Conservation (phyloP, 257 asterid species). For the Dorcoceras hygrometricum region DNA sequence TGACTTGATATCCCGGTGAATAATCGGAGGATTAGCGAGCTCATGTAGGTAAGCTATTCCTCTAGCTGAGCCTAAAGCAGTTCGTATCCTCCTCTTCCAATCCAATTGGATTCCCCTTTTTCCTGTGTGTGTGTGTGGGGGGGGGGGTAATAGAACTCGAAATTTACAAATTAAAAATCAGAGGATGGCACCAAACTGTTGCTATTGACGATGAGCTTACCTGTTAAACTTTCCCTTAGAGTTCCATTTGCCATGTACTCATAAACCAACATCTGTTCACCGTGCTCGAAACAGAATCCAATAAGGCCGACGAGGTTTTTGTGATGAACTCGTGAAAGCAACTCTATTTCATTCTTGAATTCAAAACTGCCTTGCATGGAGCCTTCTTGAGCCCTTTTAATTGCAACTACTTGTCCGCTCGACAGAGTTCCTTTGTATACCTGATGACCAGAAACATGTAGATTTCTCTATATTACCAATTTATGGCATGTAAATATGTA, state of each 20-base stretch:
- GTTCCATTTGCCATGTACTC: conserved; percentile 92
- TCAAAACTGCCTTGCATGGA: conserved; percentile 86
- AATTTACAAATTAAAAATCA: conserved; percentile 2
- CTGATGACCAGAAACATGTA: conserved; percentile 32
- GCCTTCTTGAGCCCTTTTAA: conserved; percentile 81
- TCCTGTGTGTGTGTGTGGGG: conserved; percentile 56
- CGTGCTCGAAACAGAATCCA: conserved; percentile 93
- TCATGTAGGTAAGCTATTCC: conserved; percentile 92
- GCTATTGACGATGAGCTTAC: conserved; percentile 29
- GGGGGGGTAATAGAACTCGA: conserved; percentile 10
- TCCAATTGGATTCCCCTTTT: conserved; percentile 68
- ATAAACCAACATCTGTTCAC: conserved; percentile 85
- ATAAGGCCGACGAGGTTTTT: conserved; percentile 89
- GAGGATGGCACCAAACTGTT: background rate
- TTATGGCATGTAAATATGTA: background rate
- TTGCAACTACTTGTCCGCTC: conserved; percentile 71
- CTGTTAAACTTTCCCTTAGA: conserved; percentile 68
- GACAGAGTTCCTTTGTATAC: conserved; percentile 74
- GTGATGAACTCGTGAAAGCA: conserved; percentile 95
- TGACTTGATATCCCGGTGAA: conserved; percentile 86
- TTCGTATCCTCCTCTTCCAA: conserved; percentile 80
- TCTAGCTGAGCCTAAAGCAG: conserved; percentile 87
- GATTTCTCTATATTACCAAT: background rate
- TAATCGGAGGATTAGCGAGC: conserved; percentile 90
- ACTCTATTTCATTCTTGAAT: conserved; percentile 90